A percentile compares a stretch with the other conserved stretches of the same genome.
phyloP scores from a whole-genome alignment of 202 grass and related monocot genomes.

The Schoenoplectus triqueter region DNA sequence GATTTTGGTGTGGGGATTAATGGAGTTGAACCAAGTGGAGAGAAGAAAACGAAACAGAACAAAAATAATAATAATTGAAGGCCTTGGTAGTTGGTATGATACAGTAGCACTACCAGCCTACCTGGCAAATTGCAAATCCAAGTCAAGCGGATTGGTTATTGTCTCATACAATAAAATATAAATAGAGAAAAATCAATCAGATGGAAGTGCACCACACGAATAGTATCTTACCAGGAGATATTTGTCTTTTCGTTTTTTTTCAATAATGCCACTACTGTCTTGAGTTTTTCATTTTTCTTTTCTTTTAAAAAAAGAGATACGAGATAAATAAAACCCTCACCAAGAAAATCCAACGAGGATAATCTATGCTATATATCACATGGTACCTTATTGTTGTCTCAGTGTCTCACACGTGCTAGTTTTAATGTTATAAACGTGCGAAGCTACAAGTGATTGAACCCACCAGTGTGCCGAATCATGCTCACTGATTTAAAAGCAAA shows the following conservation, averaged over 20 bases:
- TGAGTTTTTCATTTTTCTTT: neutral
- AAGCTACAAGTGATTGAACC: too few relatives aligned
- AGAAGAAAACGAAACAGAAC: neutral
- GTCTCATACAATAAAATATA: neutral
- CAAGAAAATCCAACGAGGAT: neutral
- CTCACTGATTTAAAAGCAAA: too few relatives aligned
- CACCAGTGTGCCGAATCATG: too few relatives aligned
- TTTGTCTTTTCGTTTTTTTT: neutral
- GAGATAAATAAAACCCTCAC: neutral
- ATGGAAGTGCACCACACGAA: neutral
- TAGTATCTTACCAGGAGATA: neutral
- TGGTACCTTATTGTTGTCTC: neutral
- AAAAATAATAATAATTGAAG: neutral
- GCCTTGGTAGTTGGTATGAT: neutral
- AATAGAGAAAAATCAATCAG: neutral
- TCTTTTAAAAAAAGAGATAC: neutral
- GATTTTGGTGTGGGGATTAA: neutral
- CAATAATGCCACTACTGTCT: neutral
- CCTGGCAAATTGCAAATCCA: neutral
- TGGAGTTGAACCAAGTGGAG: neutral
- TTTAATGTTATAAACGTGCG: too few relatives aligned
- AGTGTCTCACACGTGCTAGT: neutral
- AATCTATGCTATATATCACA: neutral
- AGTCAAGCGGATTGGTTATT: neutral
- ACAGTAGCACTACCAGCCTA: too few relatives aligned